A percentile compares a stretch with the other conserved stretches of the same genome.
Conservation (phyloP, 208 protist species). For the Plasmodiophora brassicae region DNA sequence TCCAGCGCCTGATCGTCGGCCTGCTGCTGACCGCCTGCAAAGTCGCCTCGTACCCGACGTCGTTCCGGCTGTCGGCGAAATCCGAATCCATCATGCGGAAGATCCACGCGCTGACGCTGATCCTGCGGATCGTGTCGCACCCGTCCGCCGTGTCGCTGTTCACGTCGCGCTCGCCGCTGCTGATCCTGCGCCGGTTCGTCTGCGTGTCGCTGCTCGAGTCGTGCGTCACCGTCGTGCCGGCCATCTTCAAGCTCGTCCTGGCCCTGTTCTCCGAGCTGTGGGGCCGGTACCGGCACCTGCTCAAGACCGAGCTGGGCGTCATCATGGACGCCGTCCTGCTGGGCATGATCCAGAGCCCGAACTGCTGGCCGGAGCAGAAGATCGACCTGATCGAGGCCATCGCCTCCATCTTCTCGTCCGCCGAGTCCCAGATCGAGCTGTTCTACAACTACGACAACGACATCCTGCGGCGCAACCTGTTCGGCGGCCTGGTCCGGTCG, state of each 20-base stretch:
- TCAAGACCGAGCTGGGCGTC: conserved; percentile 2
- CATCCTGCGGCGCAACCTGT: conserved; percentile 2
- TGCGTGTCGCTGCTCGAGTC: conserved; percentile 16
- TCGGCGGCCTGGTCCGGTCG: neutral
- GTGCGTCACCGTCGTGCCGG: neutral
- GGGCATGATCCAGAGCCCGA: neutral
- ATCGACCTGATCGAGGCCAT: conserved; percentile 31
- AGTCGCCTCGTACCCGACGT: neutral
- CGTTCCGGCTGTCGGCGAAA: neutral
- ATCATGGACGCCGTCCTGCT: conserved; percentile 11
- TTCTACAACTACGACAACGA: conserved; percentile 35
- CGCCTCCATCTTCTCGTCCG: neutral
- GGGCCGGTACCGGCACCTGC: neutral
- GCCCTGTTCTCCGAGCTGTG: neutral
- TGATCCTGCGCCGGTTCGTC: conserved; percentile 20
- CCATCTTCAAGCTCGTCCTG: conserved; percentile 22
- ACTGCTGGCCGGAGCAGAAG: conserved; percentile 27
- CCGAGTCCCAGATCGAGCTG: neutral
- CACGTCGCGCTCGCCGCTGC: neutral
- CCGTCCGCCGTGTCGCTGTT: neutral
- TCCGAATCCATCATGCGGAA: conserved; percentile 24
- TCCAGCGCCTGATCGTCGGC: neutral
- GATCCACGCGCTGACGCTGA: conserved; percentile 5
- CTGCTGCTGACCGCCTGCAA: conserved; percentile 17
- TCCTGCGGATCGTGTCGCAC: neutral